Evolutionary conservation across 768 basidiomycete genomes (phyloP), one percentile per base, ranked within the genome.

Genomic region (Agaricus sinodeliciosus): DNA sequence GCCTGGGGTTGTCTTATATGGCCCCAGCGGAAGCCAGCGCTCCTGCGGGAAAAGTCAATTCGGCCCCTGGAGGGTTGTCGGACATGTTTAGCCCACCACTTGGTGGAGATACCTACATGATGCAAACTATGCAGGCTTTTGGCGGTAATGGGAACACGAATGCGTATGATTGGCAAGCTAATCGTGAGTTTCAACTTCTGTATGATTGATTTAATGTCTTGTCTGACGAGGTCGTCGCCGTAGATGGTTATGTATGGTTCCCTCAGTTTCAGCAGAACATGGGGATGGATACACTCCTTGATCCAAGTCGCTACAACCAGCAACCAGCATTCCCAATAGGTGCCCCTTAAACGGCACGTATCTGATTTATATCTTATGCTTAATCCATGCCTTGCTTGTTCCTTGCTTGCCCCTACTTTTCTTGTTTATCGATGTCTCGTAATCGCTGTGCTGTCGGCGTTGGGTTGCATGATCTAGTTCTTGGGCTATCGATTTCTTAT

Each of bases 81-180:
- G 67, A 75, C 3, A 73, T 78, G 58, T 79, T 81, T 67, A 72
- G 77, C 35, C 72, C 80, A 1, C 72, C 78, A 11, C 69, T 84
- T 58, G 73, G 75, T 2, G 82, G 81, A 58, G 81, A 86, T 58
- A 68, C 72, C 15, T 79, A 80, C 37, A 75, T 85, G 25, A 59
- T 85, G 63, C 77, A 83, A 49, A 80, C 80, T 22, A 76, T 84
- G 61, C 80, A 83, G 58, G 74, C 12, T 63, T 67, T 41, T 66
- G 68, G 2, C 66, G 68, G 2, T 84, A 81, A 82, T 76, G 79
- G 80, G 61, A 73, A 77, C 26, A 67, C 74, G 1, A 57, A 82
- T 36, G 77, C 82, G 60, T 77, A 82, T 84, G 57, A 58, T 78
- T 63, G 43, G 28, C 47, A 54, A 13, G 41, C 52, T 16, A 47